These are phyloP conservation scores for Amanita rubescens DNA, from an alignment of 768 basidiomycete genomes.

Conservation along the genomic window DNA sequence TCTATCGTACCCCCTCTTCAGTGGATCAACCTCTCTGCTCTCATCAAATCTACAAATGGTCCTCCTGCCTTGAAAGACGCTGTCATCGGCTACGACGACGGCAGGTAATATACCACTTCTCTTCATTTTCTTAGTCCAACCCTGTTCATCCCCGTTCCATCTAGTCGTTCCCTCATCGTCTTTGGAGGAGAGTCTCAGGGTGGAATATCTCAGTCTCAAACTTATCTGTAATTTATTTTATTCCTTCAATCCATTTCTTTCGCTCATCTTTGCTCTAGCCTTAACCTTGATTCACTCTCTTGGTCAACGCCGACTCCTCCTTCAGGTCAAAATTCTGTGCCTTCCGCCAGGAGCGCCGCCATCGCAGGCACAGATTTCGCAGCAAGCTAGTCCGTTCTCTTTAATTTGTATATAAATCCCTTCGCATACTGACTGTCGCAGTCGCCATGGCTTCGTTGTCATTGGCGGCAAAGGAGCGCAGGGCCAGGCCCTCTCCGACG, in stretches of 20 bases:
- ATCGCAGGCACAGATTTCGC: constrained; percentile 65
- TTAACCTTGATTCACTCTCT: constrained; percentile 50
- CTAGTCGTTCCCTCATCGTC: constrained; percentile 52
- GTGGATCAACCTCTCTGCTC: constrained; percentile 64
- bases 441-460: constrained; percentile 68
- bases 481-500: constrained; percentile 51
- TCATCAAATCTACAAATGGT: constrained; percentile 44
- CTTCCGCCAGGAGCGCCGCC: constrained; percentile 58
- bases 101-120: constrained; percentile 22
- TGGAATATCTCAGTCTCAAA: constrained; percentile 54
- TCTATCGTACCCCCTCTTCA: constrained; percentile 53
- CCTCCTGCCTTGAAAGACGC: constrained; percentile 66
- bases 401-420: neutral
- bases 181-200: constrained; percentile 71
- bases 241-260: constrained; percentile 1
- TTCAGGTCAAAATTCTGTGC: constrained; percentile 34
- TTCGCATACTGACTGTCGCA: constrained; percentile 22
- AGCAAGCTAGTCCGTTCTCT: constrained; percentile 66
- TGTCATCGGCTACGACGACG: constrained; percentile 56
- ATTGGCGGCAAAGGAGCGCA: constrained; percentile 61
- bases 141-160: constrained; percentile 26
- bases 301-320: constrained; percentile 59
- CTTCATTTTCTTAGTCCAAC: constrained; percentile 3
- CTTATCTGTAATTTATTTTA: constrained; percentile 49
- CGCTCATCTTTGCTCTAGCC: constrained; percentile 28